Evolutionary conservation across 768 basidiomycete species (phyloP), one percentile per base, ranked within the genome.

Genomic region (Sistotremastrum niveocremeum): DNA sequence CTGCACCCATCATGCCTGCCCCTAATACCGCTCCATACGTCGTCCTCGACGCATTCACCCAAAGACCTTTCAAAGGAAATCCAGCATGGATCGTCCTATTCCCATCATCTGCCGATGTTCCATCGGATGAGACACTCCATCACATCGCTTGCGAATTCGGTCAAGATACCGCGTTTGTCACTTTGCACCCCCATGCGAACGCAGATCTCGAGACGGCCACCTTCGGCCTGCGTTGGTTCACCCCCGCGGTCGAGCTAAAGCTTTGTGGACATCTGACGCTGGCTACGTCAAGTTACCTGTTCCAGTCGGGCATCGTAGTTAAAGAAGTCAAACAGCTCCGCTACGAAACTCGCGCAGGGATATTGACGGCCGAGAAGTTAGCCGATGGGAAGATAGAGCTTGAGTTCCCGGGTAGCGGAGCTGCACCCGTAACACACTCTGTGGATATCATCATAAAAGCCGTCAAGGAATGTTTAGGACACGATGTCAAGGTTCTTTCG

Each of bases 201-300:
- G 20, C 20, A 20, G 20, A 20, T 20, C 20, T 20, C 20, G 20
- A 20, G 20, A 42, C 8, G 5, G 59, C 57, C 1, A 54, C 58
- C 6, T 66, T 64, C 46, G 48, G 54, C 20, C 60, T 74, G 34
- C 65, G 68, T 39, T 73, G 60, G 57, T 63, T 70, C 49, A 54
- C 61, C n/a, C 41, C 65, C 3, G 54, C 54, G 6, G 28, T 38
- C 2, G 68, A 68, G 48, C 39, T 61, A 1, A 55, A 60, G 5
- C 46, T 70, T n/a, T 71, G 70, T 44, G 65, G 67, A 20, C 69
- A 72, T 53, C 70, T 57, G 12, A 64, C 64, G 2, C 53, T 76
- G 8, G 73, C 70, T 2, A 50, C 58, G 0, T 56, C 62, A 0
- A 20, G 20, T 20, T 45, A 55, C 28, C 49, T 57, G 20, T 45